Evolutionary conservation across 1,284 basidiomycete genomes (phyloP).

Genomic region (Stygiomarasmius scandens): DNA sequence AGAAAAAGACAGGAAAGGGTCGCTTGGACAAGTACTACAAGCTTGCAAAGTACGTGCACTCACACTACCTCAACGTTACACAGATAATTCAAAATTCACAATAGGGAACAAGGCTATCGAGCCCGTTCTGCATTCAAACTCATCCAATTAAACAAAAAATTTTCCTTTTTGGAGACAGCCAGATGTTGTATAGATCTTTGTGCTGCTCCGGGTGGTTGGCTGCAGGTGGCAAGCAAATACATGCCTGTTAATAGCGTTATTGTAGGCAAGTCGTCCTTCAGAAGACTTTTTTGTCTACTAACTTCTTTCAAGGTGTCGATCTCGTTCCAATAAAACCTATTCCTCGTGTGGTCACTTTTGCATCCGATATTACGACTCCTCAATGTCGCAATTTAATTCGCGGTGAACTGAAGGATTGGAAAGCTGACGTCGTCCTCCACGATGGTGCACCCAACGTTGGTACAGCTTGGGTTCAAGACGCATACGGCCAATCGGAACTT

Average conservation of each 20-base stretch:
- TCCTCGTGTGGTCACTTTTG: conserved; percentile 90
- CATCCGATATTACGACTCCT: conserved; percentile 93
- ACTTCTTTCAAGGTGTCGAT: conserved; percentile 75
- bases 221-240: conserved; percentile 98
- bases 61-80: no score
- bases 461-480: conserved; percentile 99
- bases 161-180: conserved; percentile 87
- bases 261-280: conserved; percentile 66
- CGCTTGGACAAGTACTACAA: conserved; percentile 96
- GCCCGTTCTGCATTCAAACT: conserved; percentile 99
- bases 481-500: conserved; percentile 96
- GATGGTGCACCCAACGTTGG: conserved; percentile 99
- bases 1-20: conserved; percentile 93
- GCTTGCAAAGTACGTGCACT: conserved; percentile 83
- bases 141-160: conserved; percentile 99
- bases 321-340: conserved; percentile 96
- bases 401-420: conserved; percentile 96
- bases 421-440: conserved; percentile 99
- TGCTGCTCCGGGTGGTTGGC: conserved; percentile 98
- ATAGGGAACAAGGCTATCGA: conserved; percentile 97
- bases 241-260: conserved; percentile 97
- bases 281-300: conserved; percentile 10
- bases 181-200: conserved; percentile 98
- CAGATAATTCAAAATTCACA: no score
- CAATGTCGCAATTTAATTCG: conserved; percentile 90